Percentiles rank a stretch among this genome's conserved stretches.
phyloP scores from a whole-genome alignment of 345 rosid genomes.

The Lumnitzera racemosa region DNA sequence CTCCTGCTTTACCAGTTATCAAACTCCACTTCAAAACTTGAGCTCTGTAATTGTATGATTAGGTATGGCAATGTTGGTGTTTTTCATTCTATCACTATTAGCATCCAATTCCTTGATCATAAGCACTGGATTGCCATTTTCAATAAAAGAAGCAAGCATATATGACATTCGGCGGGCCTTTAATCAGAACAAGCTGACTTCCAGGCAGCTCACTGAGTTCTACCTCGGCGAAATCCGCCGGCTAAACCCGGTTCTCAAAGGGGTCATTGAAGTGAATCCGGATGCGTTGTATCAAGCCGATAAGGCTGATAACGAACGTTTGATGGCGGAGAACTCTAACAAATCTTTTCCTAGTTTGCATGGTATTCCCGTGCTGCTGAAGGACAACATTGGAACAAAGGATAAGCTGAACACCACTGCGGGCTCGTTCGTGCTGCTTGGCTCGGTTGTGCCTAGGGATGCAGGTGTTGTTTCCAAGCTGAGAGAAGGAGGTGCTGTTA shows the following conservation, averaged over 20 bases:
- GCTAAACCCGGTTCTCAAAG: constrained; percentile 28
- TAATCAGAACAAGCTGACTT: constrained; percentile 26
- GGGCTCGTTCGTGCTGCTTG: constrained; percentile 34
- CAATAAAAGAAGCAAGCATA: constrained; percentile 34
- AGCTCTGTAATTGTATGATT: too few species aligned
- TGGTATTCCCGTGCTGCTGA: constrained; percentile 48
- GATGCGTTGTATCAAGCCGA: constrained; percentile 29
- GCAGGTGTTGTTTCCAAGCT: constrained; percentile 40
- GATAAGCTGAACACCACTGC: constrained; percentile 51
- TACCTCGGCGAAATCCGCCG: constrained; percentile 20
- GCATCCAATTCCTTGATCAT: constrained; percentile 1
- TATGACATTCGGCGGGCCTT: constrained; percentile 26
- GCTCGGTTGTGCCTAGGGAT: constrained; percentile 36
- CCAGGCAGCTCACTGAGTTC: constrained; percentile 29
- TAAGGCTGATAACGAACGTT: constrained; percentile 28
- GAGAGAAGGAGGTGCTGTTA: constrained; percentile 42
- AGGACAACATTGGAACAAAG: constrained; percentile 48
- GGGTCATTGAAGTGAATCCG: constrained; percentile 36
- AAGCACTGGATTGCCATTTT: neutral
- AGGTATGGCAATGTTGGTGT: too few species aligned
- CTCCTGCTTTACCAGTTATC: too few species aligned
- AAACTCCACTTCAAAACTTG: too few species aligned
- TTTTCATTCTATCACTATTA: neutral
- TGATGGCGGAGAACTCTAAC: neutral
- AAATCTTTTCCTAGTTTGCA: constrained; percentile 28